These are phyloP conservation scores for Talaromyces atroroseus DNA, from an alignment of 2,329 filamentous ascomycete species.

Conservation along the genomic window DNA sequence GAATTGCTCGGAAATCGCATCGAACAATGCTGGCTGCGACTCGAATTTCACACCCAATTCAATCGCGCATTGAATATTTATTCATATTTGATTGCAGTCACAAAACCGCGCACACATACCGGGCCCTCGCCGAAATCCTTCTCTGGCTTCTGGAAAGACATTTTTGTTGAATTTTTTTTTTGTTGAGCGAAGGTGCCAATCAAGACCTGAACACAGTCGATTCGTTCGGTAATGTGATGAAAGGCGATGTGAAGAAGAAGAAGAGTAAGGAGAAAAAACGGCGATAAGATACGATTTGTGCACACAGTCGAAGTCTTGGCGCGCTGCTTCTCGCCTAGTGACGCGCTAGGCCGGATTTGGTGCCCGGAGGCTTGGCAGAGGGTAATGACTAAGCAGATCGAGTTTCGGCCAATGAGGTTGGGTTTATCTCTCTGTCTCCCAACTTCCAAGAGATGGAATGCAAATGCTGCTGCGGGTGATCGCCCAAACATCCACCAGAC, in stretches of 20 bases:
- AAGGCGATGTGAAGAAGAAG: conserved; percentile 27
- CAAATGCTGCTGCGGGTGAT: conserved; percentile 28
- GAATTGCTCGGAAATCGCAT: neutral
- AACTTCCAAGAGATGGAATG: too few relatives aligned
- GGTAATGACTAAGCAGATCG: conserved; percentile 11
- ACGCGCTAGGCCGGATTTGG: conserved; percentile 20
- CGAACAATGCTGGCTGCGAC: neutral
- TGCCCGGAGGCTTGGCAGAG: neutral
- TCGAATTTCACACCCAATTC: neutral
- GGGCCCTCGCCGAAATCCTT: conserved; percentile 89
- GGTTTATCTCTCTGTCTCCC: too few relatives aligned
- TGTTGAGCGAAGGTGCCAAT: conserved; percentile 47
- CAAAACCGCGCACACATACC: conserved; percentile 47
- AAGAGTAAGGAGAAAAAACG: neutral
- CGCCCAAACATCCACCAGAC: neutral
- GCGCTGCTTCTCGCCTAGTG: conserved; percentile 21
- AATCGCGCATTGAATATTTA: neutral
- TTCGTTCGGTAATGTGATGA: conserved; percentile 78
- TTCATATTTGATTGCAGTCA: neutral
- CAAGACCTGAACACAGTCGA: conserved; percentile 69
- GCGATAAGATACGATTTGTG: conserved; percentile 5
- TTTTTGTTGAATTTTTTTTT: conserved; percentile 55
- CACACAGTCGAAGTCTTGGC: conserved; percentile 18
- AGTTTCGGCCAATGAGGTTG: conserved; percentile 7
- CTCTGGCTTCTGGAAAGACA: conserved; percentile 94